phyloP scores from a whole-genome alignment of 139 green algal genomes.

The Yamagishiella unicocca region DNA sequence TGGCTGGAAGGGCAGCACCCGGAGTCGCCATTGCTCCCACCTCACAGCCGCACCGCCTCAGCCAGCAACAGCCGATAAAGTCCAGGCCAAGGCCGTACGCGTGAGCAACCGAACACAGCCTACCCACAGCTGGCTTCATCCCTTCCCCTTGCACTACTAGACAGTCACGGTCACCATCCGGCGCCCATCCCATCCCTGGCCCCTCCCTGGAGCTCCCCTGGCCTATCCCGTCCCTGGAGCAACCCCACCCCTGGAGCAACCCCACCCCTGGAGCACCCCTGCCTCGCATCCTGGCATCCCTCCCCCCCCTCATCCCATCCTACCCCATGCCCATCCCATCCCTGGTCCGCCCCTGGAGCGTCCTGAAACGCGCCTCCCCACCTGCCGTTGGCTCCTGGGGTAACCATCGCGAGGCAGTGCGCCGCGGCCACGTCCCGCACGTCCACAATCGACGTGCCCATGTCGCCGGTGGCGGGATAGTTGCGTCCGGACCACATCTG shows the following conservation, averaged over 20 bases:
- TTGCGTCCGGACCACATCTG: background rate
- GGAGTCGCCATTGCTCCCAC: too few species aligned
- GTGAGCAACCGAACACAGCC: too few species aligned
- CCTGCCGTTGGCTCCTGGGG: background rate
- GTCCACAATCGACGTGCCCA: background rate
- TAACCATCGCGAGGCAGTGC: constrained; percentile 11
- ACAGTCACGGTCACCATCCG: too few species aligned
- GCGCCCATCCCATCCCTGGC: background rate
- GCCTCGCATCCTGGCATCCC: too few species aligned
- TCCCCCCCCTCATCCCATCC: background rate
- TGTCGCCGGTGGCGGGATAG: background rate
- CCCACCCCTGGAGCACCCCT: background rate
- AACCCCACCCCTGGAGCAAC: background rate
- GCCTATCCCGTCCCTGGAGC: background rate
- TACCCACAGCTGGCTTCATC: too few species aligned
- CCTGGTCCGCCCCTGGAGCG: background rate
- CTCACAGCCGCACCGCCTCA: background rate
- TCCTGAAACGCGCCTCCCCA: background rate
- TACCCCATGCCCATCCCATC: background rate
- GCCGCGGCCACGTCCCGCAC: background rate
- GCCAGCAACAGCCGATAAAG: background rate
- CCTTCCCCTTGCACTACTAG: too few species aligned
- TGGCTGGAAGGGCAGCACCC: too few species aligned
- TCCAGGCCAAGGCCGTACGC: background rate
- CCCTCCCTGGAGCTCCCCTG: background rate